Evolutionary conservation across 129 eudicot genomes (phyloP), one percentile per base, ranked within the genome.

Genomic region (Glebionis coronaria): DNA sequence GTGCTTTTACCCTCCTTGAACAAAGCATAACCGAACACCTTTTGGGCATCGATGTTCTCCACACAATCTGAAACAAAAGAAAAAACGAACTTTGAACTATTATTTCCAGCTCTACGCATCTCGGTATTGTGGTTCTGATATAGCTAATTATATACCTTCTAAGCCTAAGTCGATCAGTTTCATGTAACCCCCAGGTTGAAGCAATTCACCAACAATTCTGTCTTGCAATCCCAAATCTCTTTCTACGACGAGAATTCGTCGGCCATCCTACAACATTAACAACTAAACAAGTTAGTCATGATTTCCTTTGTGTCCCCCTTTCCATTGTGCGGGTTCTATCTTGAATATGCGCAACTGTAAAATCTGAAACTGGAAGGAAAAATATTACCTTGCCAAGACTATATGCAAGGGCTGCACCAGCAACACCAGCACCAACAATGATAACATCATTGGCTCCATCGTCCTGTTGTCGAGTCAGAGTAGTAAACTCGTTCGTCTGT

Each of bases 101-200:
- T 9, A 20, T 21, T 38, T 4, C 8, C 45, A 13, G 12, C 12
- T 38, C 4, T 44, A 18, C 20, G 12, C 2, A 52, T 12, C 4
- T 42, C 5, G 16, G 20, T 65, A 8, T 4, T n/a, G 38, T 42
- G 44, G 55, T 29, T 10, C 16, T 61, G 23, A 42, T 38, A 28
- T 38, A 12, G 69, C 15, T 7, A 25, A 35, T 23, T 63, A 56
- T 73, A 44, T 62, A 84, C 90, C 86, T 73, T 84, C 90, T 67
- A 81, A 81, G 21, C 75, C 90, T 72, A 84, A 73, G 67, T 81
- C 73, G 25, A 78, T 78, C 50, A 84, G 42, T 75, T 84, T 84
- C 56, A 80, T 61, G 63, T 80, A 84, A 46, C 90, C 90, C 49
- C 90, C 90, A 4, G 89, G 89, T 63, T 84, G 90, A 61, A 84